Evolutionary conservation across 2,329 filamentous ascomycete genomes (phyloP), one percentile per base, ranked within the genome.

Genomic region (Colletotrichum plurivorum): DNA sequence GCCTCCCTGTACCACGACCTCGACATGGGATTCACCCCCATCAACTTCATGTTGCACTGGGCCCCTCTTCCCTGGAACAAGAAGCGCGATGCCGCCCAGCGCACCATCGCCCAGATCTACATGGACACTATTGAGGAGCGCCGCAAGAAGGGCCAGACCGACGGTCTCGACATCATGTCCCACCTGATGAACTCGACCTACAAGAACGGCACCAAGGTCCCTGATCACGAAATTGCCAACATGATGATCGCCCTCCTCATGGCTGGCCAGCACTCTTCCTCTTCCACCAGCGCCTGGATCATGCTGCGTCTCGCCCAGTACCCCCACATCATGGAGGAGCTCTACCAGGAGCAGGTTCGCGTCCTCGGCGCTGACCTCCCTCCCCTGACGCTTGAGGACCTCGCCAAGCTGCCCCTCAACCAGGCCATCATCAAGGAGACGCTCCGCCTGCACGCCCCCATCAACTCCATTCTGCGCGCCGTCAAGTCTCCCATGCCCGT

Each of bases 201-300:
- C 88, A 97, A 97, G 84, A 89, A 95, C 74, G 94, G 94, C 73
- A 90, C 84, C 46, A 85, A 85, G 6, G 87, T 97, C n/a, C 92
- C 94, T 16, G 94, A 97, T 77, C 87, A 92, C 75, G 94, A 97
- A 80, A 88, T 97, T 67, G 94, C 94, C 22, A 92, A 96, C 82
- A 95, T 97, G 89, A 95, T 97, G 93, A 97, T 97, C 80, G 94
- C 94, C 6, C 87, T 97, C 22, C 89, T 97, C 71, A 97, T 97
- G 94, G 94, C 93, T 68, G 94, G 94, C 64, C 94, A 97, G 79
- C 94, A 97, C 84, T 95, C 93, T 2, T 95, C 93, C 2, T 94
- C 94, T 4, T 94, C 93, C 20, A 95, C 93, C 46, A 91, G 90
- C 75, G 89, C 93, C 46, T 97, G 94, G 93, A 94, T 97, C 75